Evolutionary conservation across 2,329 filamentous ascomycete genomes (phyloP).

Genomic region (Penicillium sp.): DNA sequence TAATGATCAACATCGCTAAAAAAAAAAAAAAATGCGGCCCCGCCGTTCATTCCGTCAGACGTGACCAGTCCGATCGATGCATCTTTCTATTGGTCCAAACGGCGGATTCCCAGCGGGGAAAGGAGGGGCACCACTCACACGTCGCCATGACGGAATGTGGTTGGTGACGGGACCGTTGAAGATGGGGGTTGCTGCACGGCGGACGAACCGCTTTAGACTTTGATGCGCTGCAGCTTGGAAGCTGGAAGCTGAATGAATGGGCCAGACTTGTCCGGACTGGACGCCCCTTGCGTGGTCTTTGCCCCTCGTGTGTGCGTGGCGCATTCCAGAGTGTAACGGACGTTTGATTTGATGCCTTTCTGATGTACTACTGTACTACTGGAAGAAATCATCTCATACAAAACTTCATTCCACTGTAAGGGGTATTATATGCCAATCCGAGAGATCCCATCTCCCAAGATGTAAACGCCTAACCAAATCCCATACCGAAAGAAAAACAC

Average conservation of each 20-base stretch:
- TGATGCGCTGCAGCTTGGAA: neutral
- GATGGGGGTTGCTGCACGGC: constrained; percentile 11
- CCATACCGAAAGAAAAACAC: constrained; percentile 8
- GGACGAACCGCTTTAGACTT: constrained; percentile 19
- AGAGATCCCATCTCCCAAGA: neutral
- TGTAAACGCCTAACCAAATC: too few species aligned
- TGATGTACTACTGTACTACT: too few species aligned
- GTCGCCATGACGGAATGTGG: too few species aligned
- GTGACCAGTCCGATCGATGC: constrained; percentile 16
- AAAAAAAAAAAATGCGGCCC: constrained; percentile 8
- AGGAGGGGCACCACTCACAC: too few species aligned
- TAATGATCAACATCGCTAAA: too few species aligned
- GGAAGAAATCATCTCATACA: neutral
- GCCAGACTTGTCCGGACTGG: too few species aligned
- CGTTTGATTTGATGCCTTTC: too few species aligned
- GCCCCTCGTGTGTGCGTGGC: too few species aligned
- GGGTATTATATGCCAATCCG: constrained; percentile 13
- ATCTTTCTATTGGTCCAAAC: constrained; percentile 9
- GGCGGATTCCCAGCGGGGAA: constrained; percentile 4
- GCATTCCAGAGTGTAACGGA: too few species aligned
- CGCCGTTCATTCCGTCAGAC: constrained; percentile 22
- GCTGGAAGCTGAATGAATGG: too few species aligned
- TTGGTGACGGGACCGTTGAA: constrained; percentile 15
- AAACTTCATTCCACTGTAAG: neutral
- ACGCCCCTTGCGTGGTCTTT: too few species aligned